A percentile compares a stretch with the other conserved stretches of the same genome.
phyloP scores from a whole-genome alignment of 75 land plant species.

The Chamaecyparis obtusa region DNA sequence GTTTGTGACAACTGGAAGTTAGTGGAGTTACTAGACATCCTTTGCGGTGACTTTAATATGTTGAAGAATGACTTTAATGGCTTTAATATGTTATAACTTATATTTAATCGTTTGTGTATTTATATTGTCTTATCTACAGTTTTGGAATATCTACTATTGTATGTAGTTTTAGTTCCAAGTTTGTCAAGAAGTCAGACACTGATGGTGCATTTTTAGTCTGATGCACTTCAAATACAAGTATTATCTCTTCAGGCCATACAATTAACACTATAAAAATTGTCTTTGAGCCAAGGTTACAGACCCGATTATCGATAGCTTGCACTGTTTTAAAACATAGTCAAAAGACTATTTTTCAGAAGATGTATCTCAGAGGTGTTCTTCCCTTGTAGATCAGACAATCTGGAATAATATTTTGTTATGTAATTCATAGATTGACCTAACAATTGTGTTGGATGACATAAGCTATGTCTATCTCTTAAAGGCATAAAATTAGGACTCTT shows the following conservation, averaged over 20 bases:
- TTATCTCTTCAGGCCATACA: not conserved
- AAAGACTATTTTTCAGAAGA: not conserved
- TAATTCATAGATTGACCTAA: no score
- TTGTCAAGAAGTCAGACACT: not conserved
- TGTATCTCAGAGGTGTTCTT: no score
- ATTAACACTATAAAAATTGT: not conserved
- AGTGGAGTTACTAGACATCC: no score
- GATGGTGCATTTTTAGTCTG: not conserved
- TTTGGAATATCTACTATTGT: not conserved
- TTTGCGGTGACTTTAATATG: no score
- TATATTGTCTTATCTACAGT: not conserved
- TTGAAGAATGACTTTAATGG: no score
- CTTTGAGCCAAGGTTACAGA: not conserved
- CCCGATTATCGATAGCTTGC: not conserved
- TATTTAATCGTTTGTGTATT: not conserved
- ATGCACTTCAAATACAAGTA: not conserved
- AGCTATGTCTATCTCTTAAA: not conserved
- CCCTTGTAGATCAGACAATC: no score
- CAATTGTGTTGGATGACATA: not conserved
- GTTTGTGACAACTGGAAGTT: no score
- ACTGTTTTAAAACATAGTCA: not conserved
- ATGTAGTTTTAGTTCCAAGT: not conserved
- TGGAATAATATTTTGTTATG: no score
- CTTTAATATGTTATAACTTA: no score
- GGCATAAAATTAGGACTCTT: not conserved